Evolutionary conservation across 768 basidiomycete species (phyloP).

Genomic region (Cyathus striatus): DNA sequence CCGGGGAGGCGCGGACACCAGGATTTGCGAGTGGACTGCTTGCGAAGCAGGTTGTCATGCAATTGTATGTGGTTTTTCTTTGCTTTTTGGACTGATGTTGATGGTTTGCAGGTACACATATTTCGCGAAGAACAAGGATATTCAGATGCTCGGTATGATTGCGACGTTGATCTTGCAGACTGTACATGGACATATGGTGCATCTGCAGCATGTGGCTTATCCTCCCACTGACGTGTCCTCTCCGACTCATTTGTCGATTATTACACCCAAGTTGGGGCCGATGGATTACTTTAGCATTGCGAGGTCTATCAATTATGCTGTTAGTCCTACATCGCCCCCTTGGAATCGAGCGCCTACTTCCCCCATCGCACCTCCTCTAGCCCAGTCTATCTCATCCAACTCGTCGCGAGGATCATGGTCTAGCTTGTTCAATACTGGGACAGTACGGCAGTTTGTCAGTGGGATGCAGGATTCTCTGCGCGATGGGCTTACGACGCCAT

Average conservation of each 20-base stretch:
- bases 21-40: conserved; percentile 23
- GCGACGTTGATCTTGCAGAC: conserved; percentile 62
- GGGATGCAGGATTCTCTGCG: conserved; percentile 51
- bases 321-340: conserved; percentile 38
- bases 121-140: conserved; percentile 48
- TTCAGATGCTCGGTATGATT: conserved; percentile 81
- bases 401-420: conserved; percentile 82
- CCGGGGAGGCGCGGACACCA: conserved; percentile 4
- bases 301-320: conserved; percentile 27
- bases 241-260: conserved; percentile 6
- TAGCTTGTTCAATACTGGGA: conserved; percentile 64
- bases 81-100: conserved; percentile 1
- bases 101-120: conserved; percentile 30
- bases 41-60: conserved; percentile 34
- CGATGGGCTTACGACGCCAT: conserved; percentile 35
- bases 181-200: conserved; percentile 13
- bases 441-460: conserved; percentile 65
- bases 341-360: conserved; percentile 48
- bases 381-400: conserved; percentile 44
- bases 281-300: conserved; percentile 60
- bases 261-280: conserved; percentile 16
- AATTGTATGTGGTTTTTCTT: conserved; percentile 34
- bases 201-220: background rate
- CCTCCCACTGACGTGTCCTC: background rate
- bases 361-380: conserved; percentile 28